Conservation (phyloP, 1,139 yeast species). For the Yamadazyma atmosphaerica region DNA sequence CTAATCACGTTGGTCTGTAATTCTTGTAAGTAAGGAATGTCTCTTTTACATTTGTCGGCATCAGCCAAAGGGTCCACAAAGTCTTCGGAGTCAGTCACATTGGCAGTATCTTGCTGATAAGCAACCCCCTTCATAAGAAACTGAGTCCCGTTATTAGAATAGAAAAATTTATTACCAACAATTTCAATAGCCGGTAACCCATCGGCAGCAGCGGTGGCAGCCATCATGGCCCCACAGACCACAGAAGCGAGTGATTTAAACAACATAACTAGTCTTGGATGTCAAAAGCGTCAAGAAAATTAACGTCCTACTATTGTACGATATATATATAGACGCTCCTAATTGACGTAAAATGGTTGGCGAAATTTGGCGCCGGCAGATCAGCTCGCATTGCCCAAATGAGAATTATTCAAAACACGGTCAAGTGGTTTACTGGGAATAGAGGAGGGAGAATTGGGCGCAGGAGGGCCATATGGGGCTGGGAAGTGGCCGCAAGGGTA, state of each 20-base stretch:
- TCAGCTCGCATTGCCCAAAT: not conserved
- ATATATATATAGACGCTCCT: not conserved
- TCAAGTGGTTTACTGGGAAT: not conserved
- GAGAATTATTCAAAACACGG: slow-evolving; percentile 1
- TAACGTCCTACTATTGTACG: not conserved
- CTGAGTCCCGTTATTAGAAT: slow-evolving; percentile 46
- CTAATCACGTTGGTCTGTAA: slow-evolving; percentile 66
- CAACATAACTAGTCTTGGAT: slow-evolving; percentile 10
- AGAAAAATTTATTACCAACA: slow-evolving; percentile 47
- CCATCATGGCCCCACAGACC: slow-evolving; percentile 8
- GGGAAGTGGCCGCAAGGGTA: not conserved
- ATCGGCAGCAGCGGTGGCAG: slow-evolving; percentile 7
- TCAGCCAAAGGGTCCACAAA: slow-evolving; percentile 78
- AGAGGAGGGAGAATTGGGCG: not conserved
- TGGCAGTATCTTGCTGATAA: slow-evolving; percentile 44
- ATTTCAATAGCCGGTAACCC: slow-evolving; percentile 38
- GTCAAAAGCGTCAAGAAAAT: not conserved
- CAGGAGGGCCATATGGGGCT: not conserved
- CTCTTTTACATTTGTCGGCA: slow-evolving; percentile 72
- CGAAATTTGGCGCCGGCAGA: not conserved
- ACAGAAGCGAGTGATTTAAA: slow-evolving; percentile 11
- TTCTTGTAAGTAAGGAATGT: slow-evolving; percentile 66
- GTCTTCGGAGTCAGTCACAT: slow-evolving; percentile 37
- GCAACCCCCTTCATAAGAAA: slow-evolving; percentile 49
- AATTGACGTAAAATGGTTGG: not conserved